A percentile compares a stretch with the other conserved stretches of the same genome.
Conservation (phyloP, 352 stramenopile species). For the Thalassiosira mediterranea region DNA sequence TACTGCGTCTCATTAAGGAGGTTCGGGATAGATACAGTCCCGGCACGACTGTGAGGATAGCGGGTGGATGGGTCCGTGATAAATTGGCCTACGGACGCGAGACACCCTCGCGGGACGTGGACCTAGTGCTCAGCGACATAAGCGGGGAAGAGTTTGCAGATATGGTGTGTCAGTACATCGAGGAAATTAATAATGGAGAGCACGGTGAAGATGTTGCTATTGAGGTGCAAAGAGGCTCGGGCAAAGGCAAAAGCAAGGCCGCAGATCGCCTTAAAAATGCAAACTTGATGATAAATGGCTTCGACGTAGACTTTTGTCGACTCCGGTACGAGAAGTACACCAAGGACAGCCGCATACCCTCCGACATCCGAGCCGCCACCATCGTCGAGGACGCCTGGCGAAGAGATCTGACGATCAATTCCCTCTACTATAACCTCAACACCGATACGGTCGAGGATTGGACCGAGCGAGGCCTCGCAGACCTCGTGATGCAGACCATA, state of each 20-base stretch:
- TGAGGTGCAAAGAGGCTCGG: background rate
- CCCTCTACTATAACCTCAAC: constrained; percentile 96
- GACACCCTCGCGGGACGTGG: constrained; percentile 85
- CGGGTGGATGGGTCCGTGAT: constrained; percentile 95
- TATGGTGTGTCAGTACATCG: constrained; percentile 13
- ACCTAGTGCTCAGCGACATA: constrained; percentile 93
- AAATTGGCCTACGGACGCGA: constrained; percentile 81
- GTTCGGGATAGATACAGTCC: constrained; percentile 11
- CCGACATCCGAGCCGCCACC: constrained; percentile 83
- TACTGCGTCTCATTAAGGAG: constrained; percentile 15
- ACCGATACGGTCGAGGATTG: constrained; percentile 91
- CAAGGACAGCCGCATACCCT: constrained; percentile 86
- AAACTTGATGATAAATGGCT: constrained; percentile 86
- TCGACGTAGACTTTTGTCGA: constrained; percentile 92
- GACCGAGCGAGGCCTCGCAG: constrained; percentile 88
- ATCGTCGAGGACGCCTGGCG: constrained; percentile 82
- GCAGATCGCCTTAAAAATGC: constrained; percentile 96
- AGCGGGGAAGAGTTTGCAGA: constrained; percentile 89
- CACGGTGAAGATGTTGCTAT: background rate
- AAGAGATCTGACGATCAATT: constrained; percentile 95
- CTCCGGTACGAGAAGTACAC: constrained; percentile 91
- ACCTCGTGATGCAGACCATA: constrained; percentile 87
- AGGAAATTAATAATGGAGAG: background rate
- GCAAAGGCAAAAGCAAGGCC: constrained; percentile 76
- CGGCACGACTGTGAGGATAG: constrained; percentile 89